Evolutionary conservation across 2,329 filamentous ascomycete species (phyloP).

Genomic region (Fusarium verrucosum): DNA sequence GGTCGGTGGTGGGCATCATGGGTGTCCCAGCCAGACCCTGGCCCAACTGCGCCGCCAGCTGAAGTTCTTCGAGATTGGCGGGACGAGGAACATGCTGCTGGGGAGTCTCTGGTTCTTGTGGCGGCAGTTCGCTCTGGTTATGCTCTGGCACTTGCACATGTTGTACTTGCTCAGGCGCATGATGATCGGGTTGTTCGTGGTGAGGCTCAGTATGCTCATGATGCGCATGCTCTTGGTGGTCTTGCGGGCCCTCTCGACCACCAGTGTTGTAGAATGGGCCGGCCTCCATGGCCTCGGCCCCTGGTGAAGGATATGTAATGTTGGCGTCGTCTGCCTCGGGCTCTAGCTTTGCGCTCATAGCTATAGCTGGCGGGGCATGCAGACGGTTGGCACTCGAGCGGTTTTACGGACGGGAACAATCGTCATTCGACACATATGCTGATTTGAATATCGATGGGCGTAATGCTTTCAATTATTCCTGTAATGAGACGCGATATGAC

Average conservation of each 20-base stretch:
- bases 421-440: slow-evolving; percentile 24
- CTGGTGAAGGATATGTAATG: slow-evolving; percentile 59
- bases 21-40: slow-evolving; percentile 61
- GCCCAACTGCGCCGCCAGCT: slow-evolving; percentile 66
- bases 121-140: slow-evolving; percentile 44
- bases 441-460: not conserved
- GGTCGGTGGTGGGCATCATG: slow-evolving; percentile 60
- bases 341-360: slow-evolving; percentile 51
- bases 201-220: slow-evolving; percentile 39
- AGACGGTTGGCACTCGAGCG: slow-evolving; percentile 12
- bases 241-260: slow-evolving; percentile 47
- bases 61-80: slow-evolving; percentile 64
- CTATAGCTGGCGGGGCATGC: slow-evolving; percentile 6
- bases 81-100: slow-evolving; percentile 55
- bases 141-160: slow-evolving; percentile 44
- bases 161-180: slow-evolving; percentile 45
- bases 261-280: slow-evolving; percentile 57
- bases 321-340: slow-evolving; percentile 49
- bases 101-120: slow-evolving; percentile 50
- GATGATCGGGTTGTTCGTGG: slow-evolving; percentile 41
- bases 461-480: slow-evolving; percentile 17
- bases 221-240: slow-evolving; percentile 45
- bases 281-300: slow-evolving; percentile 55
- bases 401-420: slow-evolving; percentile 10
- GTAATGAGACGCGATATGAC: slow-evolving; percentile 33